phyloP scores from a whole-genome alignment of 1,139 yeast genomes.

The Taphrina confusa region DNA sequence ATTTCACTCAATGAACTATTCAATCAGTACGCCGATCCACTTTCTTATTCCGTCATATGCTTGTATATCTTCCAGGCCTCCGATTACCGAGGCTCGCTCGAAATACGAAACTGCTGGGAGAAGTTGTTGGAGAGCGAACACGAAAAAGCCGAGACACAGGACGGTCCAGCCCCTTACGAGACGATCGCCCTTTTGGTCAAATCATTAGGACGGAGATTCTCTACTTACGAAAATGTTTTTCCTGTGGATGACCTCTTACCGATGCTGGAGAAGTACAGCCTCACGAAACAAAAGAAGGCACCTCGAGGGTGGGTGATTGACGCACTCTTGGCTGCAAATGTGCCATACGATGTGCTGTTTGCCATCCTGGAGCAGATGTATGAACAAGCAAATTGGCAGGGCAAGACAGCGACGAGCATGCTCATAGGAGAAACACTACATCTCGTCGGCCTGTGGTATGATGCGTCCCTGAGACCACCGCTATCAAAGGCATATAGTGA shows the following conservation, averaged over 20 bases:
- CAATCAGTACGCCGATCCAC: slow-evolving; percentile 82
- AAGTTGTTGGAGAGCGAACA: slow-evolving; percentile 44
- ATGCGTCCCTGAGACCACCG: slow-evolving; percentile 18
- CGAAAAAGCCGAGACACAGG: slow-evolving; percentile 47
- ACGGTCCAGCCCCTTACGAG: slow-evolving; percentile 45
- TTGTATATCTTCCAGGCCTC: slow-evolving; percentile 76
- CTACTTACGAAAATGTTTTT: slow-evolving; percentile 70
- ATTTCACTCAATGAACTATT: slow-evolving; percentile 74
- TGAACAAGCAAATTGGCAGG: slow-evolving; percentile 44
- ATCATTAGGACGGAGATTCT: slow-evolving; percentile 54
- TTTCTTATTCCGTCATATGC: slow-evolving; percentile 83
- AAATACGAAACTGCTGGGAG: slow-evolving; percentile 48
- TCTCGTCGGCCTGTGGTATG: slow-evolving; percentile 10
- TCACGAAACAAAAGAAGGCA: slow-evolving; percentile 49
- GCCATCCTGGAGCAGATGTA: slow-evolving; percentile 66
- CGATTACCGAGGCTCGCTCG: slow-evolving; percentile 52
- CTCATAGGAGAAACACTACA: slow-evolving; percentile 31
- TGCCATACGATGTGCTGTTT: slow-evolving; percentile 68
- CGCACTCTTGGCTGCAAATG: slow-evolving; percentile 74
- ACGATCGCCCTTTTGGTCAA: slow-evolving; percentile 50
- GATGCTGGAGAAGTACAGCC: slow-evolving; percentile 50
- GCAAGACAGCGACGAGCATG: slow-evolving; percentile 32
- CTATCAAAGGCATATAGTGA: slow-evolving; percentile 1
- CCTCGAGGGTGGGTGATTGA: slow-evolving; percentile 62
- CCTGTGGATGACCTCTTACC: slow-evolving; percentile 74